phyloP scores from a whole-genome alignment of 139 green algal genomes.

The Coelastrella sp. region DNA sequence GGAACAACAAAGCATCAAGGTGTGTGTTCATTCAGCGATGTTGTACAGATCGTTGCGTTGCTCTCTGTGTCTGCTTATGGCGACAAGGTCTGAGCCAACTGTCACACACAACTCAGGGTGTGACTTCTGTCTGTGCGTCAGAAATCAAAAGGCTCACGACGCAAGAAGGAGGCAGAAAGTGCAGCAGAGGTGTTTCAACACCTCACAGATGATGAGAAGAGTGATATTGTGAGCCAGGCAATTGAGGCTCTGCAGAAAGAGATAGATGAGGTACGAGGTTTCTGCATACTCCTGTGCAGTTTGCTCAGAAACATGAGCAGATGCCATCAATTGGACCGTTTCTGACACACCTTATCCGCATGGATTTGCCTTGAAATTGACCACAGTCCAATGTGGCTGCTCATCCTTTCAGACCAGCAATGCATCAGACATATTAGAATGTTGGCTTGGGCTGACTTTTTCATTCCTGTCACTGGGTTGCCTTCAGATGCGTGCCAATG shows the following conservation, averaged over 20 bases:
- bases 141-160: conserved; percentile 53
- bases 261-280: conserved; percentile 40
- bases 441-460: background rate
- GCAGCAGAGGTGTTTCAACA: conserved; percentile 31
- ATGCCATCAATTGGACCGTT: too few relatives aligned
- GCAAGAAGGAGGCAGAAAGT: conserved; percentile 48
- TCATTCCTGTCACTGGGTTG: background rate
- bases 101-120: background rate
- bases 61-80: background rate
- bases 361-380: too few relatives aligned
- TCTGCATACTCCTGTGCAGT: background rate
- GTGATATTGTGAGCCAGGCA: conserved; percentile 72
- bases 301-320: too few relatives aligned
- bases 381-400: too few relatives aligned
- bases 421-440: background rate
- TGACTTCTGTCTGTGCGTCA: background rate
- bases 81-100: background rate
- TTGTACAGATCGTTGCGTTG: background rate
- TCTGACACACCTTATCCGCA: too few relatives aligned
- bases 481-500: conserved; percentile 47
- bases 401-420: too few relatives aligned
- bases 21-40: background rate
- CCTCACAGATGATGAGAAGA: conserved; percentile 78
- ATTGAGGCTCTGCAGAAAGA: conserved; percentile 74
- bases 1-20: conserved; percentile 40